phyloP scores from a whole-genome alignment of 768 basidiomycete genomes.

The Boletus sensibilis region DNA sequence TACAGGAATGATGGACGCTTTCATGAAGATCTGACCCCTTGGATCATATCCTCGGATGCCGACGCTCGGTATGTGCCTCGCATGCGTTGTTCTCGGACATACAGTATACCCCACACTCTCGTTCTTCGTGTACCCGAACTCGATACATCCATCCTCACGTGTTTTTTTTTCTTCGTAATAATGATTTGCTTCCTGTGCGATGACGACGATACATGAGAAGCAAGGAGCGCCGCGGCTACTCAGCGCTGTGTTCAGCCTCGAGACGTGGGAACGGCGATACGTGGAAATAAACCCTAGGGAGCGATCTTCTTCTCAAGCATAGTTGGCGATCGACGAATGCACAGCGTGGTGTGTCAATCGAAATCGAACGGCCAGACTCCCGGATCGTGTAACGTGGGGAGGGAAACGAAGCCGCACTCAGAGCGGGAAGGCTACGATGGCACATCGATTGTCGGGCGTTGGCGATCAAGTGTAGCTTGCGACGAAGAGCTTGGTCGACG shows the following conservation, averaged over 20 bases:
- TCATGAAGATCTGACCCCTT: constrained; percentile 19
- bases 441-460: background rate
- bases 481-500: background rate
- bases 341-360: background rate
- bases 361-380: background rate
- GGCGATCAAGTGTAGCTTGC: background rate
- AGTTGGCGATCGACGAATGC: background rate
- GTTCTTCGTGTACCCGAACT: background rate
- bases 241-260: background rate
- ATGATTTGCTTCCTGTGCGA: background rate
- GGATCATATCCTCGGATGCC: background rate
- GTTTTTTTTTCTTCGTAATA: background rate
- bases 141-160: background rate
- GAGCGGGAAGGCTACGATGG: background rate
- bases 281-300: background rate
- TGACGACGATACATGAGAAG: background rate
- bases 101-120: background rate
- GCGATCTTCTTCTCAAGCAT: background rate
- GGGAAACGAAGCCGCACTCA: background rate
- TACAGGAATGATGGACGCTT: constrained; percentile 16
- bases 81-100: background rate
- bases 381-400: background rate
- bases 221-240: background rate
- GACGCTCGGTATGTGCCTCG: background rate
- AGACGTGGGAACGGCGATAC: background rate